Evolutionary conservation across 2,329 filamentous ascomycete species (phyloP).

Genomic region (Trichophyton schoenleinii): DNA sequence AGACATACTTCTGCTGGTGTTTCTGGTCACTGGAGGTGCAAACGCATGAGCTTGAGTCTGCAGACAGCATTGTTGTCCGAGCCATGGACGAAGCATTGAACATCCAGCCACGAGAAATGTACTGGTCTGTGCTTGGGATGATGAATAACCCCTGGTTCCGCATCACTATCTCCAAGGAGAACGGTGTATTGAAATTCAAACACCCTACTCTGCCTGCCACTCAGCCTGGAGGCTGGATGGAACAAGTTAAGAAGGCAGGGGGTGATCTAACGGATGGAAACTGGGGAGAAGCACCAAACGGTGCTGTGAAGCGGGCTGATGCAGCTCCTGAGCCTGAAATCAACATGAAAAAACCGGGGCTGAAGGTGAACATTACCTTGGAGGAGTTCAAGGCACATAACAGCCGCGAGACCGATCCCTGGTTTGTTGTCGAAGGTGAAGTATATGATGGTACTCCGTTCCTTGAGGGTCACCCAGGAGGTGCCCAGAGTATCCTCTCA

Average conservation of each 20-base stretch:
- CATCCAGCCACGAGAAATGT: conserved; percentile 82
- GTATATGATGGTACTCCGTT: conserved; percentile 80
- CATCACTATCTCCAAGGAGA: conserved; percentile 60
- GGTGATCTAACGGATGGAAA: conserved; percentile 68
- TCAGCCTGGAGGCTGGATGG: conserved; percentile 83
- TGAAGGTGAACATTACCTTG: conserved; percentile 52
- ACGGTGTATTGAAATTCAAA: conserved; percentile 58
- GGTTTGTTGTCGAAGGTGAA: conserved; percentile 80
- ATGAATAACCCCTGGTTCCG: conserved; percentile 97
- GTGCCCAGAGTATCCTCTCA: conserved; percentile 69
- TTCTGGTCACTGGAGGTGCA: conserved; percentile 70
- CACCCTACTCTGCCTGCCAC: conserved; percentile 75
- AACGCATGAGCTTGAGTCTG: conserved; percentile 46
- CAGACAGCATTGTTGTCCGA: conserved; percentile 65
- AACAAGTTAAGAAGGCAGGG: conserved; percentile 68
- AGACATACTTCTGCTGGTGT: conserved; percentile 80
- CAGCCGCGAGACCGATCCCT: conserved; percentile 49
- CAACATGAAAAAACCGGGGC: conserved; percentile 59
- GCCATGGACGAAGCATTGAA: conserved; percentile 87
- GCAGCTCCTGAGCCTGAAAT: conserved; percentile 51
- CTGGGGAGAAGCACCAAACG: conserved; percentile 58
- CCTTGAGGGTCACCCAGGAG: conserved; percentile 71
- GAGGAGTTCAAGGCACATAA: conserved; percentile 61
- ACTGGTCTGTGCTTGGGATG: conserved; percentile 91
- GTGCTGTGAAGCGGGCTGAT: conserved; percentile 15